Base-by-base conservation (phyloP, 2,329 filamentous ascomycete genomes). In the Fusarium aywerte region DNA sequence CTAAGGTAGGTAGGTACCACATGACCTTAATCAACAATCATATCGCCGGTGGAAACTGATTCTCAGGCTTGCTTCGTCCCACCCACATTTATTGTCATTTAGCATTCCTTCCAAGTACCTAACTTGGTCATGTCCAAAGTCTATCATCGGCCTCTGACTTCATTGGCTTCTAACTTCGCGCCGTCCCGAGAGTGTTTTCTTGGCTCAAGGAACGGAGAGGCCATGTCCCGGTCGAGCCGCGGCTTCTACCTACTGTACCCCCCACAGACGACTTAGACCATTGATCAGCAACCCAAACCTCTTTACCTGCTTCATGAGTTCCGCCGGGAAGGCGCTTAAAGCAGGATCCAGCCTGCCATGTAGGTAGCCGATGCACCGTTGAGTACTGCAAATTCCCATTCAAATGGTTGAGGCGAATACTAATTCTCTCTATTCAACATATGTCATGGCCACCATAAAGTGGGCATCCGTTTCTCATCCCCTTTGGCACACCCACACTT, bases 91-190 rank as follows among this genome's bases (percentile, higher is more conserved):
- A 52, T 66, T 55, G 49, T 27, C 35, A 45, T 38, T 23, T n/a
- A 35, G 18, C 66, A 69, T 68, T 68, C 66, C 66, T 69, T 33
- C 6, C 20, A 5, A 40, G 23, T 32, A 62, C 53, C 50, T 44
- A 52, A 53, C n/a, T 40, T 45, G 35, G 65, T 12, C 35, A 45
- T 42, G 33, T 18, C 18, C 18, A 47, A 38, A 52, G 35, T 25
- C 31, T 36, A 65, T 23, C n/a, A 21, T 27, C 49, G n/a, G 9
- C 29, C n/a, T 25, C 52, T 50, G 45, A 44, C 51, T 56, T 49
- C 45, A 33, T 58, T 68, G 65, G 65, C 61, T 55, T 51, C 44
- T 58, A 51, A 33, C 65, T 54, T 49, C 54, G 44, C 65, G 57
- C 65, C 61, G 52, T 49, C 49, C 57, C 44, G 43, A 43, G 12